phyloP scores from a whole-genome alignment of 208 protist genomes.

The Trichomonas vaginalis region DNA sequence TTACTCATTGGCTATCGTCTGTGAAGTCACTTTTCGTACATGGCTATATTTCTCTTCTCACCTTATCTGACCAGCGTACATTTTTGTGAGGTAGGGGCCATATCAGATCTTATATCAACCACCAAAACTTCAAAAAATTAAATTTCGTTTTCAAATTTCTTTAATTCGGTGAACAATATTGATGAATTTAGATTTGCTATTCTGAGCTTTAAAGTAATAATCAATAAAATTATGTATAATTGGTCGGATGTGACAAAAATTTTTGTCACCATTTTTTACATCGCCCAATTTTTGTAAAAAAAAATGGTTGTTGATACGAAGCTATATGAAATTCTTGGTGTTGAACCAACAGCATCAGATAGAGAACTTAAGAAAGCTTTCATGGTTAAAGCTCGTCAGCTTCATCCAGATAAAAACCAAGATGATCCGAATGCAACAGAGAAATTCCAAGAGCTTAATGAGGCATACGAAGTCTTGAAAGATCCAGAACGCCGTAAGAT shows the following conservation, averaged over 20 bases:
- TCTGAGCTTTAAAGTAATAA: background rate
- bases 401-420: constrained; percentile 4
- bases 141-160: background rate
- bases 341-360: background rate
- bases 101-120: background rate
- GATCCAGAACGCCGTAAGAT: background rate
- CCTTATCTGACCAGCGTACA: no score
- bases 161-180: background rate
- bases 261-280: background rate
- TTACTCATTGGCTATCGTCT: background rate
- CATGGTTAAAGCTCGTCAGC: background rate
- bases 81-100: no score
- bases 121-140: background rate
- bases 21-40: background rate
- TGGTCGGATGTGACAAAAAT: background rate
- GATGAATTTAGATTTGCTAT: background rate
- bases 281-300: background rate
- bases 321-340: constrained; percentile 4
- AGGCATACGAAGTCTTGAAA: constrained; percentile 9
- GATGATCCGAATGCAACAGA: background rate
- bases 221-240: background rate
- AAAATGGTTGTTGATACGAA: constrained; percentile 14
- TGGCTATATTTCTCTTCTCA: no score
- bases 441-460: constrained; percentile 9
- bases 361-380: constrained; percentile 6